These are phyloP conservation scores for Macrocystidia cucumis DNA, from an alignment of 1,284 basidiomycete genomes.

Conservation along the genomic window DNA sequence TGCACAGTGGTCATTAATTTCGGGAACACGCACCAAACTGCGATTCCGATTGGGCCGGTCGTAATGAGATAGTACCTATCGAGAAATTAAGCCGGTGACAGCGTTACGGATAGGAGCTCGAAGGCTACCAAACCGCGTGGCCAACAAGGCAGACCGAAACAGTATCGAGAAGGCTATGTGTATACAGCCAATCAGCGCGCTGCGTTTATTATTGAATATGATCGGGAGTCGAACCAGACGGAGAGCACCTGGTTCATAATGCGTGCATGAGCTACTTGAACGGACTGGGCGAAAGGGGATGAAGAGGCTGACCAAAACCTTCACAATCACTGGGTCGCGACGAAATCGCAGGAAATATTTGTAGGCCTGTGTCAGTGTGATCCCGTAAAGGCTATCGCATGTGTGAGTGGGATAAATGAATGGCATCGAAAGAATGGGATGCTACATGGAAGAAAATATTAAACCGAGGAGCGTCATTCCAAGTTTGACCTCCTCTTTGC, in stretches of 20 bases:
- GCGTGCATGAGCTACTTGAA: not conserved
- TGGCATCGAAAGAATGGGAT: too few relatives aligned
- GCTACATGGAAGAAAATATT: constrained; percentile 22
- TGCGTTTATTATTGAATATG: not conserved
- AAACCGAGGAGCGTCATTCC: constrained; percentile 24
- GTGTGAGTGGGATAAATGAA: too few relatives aligned
- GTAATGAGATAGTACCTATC: constrained; percentile 21
- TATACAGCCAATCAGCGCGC: not conserved
- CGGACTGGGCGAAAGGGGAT: too few relatives aligned
- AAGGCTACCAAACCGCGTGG: constrained; percentile 20
- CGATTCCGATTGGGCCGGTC: constrained; percentile 11
- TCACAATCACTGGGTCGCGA: constrained; percentile 17
- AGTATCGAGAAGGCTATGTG: constrained; percentile 20
- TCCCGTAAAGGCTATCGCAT: constrained; percentile 19
- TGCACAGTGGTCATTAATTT: too few relatives aligned
- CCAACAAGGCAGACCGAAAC: constrained; percentile 20
- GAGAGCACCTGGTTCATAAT: constrained; percentile 16
- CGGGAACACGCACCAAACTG: constrained; percentile 21
- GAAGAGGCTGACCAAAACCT: constrained; percentile 21
- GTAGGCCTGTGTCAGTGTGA: constrained; percentile 22
- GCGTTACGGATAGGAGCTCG: too few relatives aligned
- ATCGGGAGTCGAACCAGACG: constrained; percentile 14
- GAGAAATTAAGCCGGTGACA: too few relatives aligned
- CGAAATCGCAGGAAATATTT: constrained; percentile 23
- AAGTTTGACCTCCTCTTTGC: constrained; percentile 17